Evolutionary conservation across 768 basidiomycete genomes (phyloP).

Genomic region (Xerocomus potaroensis): DNA sequence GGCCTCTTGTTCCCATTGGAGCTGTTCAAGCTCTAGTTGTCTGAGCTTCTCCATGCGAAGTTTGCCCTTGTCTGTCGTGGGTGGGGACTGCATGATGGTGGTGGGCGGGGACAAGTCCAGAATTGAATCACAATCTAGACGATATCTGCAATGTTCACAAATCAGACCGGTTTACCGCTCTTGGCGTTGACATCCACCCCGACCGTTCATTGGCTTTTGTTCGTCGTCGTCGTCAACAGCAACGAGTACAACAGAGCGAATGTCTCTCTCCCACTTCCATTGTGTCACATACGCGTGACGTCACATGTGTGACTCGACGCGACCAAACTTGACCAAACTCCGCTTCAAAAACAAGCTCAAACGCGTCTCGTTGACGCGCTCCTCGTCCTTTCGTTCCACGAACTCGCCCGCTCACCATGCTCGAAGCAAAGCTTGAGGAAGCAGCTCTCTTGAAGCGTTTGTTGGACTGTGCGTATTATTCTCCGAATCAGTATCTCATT

Average conservation of each 20-base stretch:
- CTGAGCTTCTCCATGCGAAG: slow-evolving; percentile 43
- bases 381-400: slow-evolving; percentile 4
- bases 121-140: slow-evolving; percentile 2
- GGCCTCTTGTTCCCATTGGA: slow-evolving; percentile 50
- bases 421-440: slow-evolving; percentile 88
- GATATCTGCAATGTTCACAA: not conserved
- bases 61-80: slow-evolving; percentile 40
- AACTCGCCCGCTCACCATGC: slow-evolving; percentile 42
- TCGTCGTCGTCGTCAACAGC: slow-evolving; percentile 3
- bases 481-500: not conserved
- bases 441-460: slow-evolving; percentile 90
- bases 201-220: not conserved
- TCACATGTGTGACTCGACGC: slow-evolving; percentile 27
- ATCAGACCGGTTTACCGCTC: not conserved
- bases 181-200: not conserved
- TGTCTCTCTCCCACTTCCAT: no score
- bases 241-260: not conserved
- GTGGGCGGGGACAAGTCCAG: not conserved
- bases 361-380: slow-evolving; percentile 29
- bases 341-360: slow-evolving; percentile 30
- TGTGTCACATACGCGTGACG: slow-evolving; percentile 27
- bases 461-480: slow-evolving; percentile 70
- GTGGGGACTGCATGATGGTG: slow-evolving; percentile 13
- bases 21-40: slow-evolving; percentile 51
- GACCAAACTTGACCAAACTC: slow-evolving; percentile 30